Base-by-base conservation (phyloP, 257 asterid genomes). In the Phtheirospermum japonicum region DNA sequence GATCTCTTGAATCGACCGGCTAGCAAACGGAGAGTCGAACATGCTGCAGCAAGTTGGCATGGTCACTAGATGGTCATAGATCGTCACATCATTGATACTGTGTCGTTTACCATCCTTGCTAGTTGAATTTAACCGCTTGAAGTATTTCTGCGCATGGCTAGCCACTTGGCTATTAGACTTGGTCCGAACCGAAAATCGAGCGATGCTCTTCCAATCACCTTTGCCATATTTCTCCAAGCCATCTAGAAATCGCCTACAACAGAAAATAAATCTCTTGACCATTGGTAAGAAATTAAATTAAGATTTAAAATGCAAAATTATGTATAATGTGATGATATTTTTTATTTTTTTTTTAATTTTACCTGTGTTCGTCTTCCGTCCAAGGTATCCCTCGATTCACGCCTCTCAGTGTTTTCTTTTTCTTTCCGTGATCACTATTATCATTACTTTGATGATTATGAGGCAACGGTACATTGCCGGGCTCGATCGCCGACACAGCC, bases 291-390 rank as follows among this genome's bases (percentile, higher is more conserved):
- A 33, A 5, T 28, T 30, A n/a, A n/a, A n/a, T n/a, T n/a, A n/a
- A n/a, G n/a, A n/a, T n/a, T n/a, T n/a, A n/a, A n/a, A n/a, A n/a
- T n/a, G n/a, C n/a, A n/a, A n/a, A n/a, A n/a, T n/a, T n/a, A n/a
- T n/a, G n/a, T n/a, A n/a, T n/a, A 49, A 16, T 64, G 37, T 57
- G 56, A 26, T 55, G 42, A 8, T 31, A 12, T 13, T 17, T 26
- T 23, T 3, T 23, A 30, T 16, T 16, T 26, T 26, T 23, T n/a
- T n/a, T n/a, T n/a, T n/a, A n/a, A n/a, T n/a, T n/a, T 59, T 60
- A 81, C 85, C 77, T 68, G 45, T 77, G 87, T 71, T 84, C 84
- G 56, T 77, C 77, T 69, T 70, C 64, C 3, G 88, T 68, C 86
- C 86, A 81, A 63, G 75, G 75, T 42, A n/a, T 37, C 30, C 79